These are phyloP conservation scores for Prunus persica DNA, from an alignment of 306 rosid species.

Conservation along the genomic window DNA sequence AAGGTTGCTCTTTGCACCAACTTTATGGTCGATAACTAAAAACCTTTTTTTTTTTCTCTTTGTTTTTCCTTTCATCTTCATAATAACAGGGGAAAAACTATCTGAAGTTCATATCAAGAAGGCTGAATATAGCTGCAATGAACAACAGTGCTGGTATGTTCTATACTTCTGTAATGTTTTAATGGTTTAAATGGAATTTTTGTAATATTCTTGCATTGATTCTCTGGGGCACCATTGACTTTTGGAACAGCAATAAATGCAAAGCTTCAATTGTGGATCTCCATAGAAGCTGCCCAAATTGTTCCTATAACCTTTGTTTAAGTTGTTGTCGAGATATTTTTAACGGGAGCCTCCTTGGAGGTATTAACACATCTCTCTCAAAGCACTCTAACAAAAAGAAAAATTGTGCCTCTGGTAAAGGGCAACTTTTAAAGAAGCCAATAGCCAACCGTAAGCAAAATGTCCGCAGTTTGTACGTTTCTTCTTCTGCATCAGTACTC, in stretches of 20 bases:
- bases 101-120: constrained; percentile 74
- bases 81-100: constrained; percentile 55
- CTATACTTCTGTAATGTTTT: constrained; percentile 10
- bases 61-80: constrained; percentile 3
- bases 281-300: constrained; percentile 87
- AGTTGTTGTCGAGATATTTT: constrained; percentile 60
- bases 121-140: constrained; percentile 49
- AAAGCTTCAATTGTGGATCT: constrained; percentile 70
- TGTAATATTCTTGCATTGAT: constrained; percentile 20
- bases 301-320: constrained; percentile 82
- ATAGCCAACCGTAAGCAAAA: constrained; percentile 31
- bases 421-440: constrained; percentile 36
- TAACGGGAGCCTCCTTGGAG: constrained; percentile 41
- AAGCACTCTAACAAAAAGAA: constrained; percentile 38
- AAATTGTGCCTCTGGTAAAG: constrained; percentile 30
- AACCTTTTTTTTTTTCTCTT: neutral
- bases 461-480: constrained; percentile 20
- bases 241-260: constrained; percentile 75
- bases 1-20: constrained; percentile 17
- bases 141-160: constrained; percentile 55
- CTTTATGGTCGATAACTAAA: neutral
- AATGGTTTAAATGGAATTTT: constrained; percentile 19
- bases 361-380: constrained; percentile 25
- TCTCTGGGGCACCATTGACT: constrained; percentile 30
- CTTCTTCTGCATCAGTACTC: constrained; percentile 35